These are phyloP conservation scores for Melastoma malabathricum DNA, from an alignment of 345 rosid species.

Conservation along the genomic window DNA sequence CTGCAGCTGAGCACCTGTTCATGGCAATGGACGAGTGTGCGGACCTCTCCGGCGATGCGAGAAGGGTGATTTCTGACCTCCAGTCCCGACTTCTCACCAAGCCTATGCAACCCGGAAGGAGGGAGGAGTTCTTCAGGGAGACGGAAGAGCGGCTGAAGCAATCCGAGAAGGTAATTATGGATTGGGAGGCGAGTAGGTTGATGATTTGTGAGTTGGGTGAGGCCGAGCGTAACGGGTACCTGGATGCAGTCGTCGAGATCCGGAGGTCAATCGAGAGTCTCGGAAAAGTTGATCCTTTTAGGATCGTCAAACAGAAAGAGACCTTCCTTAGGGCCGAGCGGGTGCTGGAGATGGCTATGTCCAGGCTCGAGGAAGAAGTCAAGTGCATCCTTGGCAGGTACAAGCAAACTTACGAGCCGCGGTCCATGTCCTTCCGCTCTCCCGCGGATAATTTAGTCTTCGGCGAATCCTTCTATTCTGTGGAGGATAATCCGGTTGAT, in stretches of 20 bases:
- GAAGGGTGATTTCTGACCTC: slow-evolving; percentile 30
- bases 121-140: slow-evolving; percentile 18
- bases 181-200: slow-evolving; percentile 36
- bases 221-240: slow-evolving; percentile 25
- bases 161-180: slow-evolving; percentile 28
- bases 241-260: slow-evolving; percentile 41
- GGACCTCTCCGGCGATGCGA: slow-evolving; percentile 36
- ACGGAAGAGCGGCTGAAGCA: slow-evolving; percentile 28
- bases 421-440: slow-evolving; percentile 25
- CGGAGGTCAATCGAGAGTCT: slow-evolving; percentile 21
- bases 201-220: slow-evolving; percentile 44
- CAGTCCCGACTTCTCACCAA: slow-evolving; percentile 37
- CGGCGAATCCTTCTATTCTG: slow-evolving; percentile 49
- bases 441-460: slow-evolving; percentile 19
- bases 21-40: slow-evolving; percentile 39
- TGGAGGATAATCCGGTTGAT: slow-evolving; percentile 33
- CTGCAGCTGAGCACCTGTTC: slow-evolving; percentile 44
- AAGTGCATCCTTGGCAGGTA: slow-evolving; percentile 34
- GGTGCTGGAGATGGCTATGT: slow-evolving; percentile 50
- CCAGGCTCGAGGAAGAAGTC: slow-evolving; percentile 66
- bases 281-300: slow-evolving; percentile 14
- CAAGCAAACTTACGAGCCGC: slow-evolving; percentile 25
- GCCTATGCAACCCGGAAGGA: slow-evolving; percentile 17
- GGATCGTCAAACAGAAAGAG: slow-evolving; percentile 29
- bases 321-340: slow-evolving; percentile 29